Evolutionary conservation across 2,329 filamentous ascomycete genomes (phyloP), one percentile per base, ranked within the genome.

Genomic region (Didymella pinodella): DNA sequence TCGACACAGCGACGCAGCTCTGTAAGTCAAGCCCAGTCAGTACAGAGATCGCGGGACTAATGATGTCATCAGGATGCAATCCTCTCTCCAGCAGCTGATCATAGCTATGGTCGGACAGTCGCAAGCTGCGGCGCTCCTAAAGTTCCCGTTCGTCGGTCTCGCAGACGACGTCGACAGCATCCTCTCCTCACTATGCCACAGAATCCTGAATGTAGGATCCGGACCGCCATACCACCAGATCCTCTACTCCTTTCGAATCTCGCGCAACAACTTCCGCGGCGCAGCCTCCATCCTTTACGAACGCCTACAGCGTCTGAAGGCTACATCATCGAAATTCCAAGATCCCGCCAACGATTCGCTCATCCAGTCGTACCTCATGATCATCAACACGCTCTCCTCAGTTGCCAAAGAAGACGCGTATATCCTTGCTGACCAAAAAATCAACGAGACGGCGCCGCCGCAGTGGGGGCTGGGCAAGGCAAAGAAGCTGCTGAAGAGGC

Each of bases 371-470:
- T 95, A 96, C 69, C 81, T 98, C n/a, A 84, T 93, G 61, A 85
- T 99, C 44, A 96, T 99, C 80, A 99, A 99, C 75, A 89, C 92
- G 0, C 82, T 99, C 61, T 92, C 90, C 65, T 97, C 92, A 64
- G 92, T 97, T 40, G 88, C 91, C 48, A 82, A 88, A 57, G 87
- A 91, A 62, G 90, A 97, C 70, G 90, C 89, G 1, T 99, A 96
- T 86, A 86, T 96, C n/a, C 78, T 88, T 20, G 83, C 84, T 18
- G 82, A 84, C 40, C 77, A 81, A 32, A 76, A 78, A 12, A 77
- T 82, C 56, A 79, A 77, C 69, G 82, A 79, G 46, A 63, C 56
- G 44, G 62, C 61, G 41, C 63, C 62, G 36, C 72, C 67, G 36
- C 68, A 70, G 14, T 73, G 66, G 69, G 67, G 67, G 8, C 70